Evolutionary conservation across 306 rosid species (phyloP), one percentile per base, ranked within the genome.

Genomic region (Delonix regia): DNA sequence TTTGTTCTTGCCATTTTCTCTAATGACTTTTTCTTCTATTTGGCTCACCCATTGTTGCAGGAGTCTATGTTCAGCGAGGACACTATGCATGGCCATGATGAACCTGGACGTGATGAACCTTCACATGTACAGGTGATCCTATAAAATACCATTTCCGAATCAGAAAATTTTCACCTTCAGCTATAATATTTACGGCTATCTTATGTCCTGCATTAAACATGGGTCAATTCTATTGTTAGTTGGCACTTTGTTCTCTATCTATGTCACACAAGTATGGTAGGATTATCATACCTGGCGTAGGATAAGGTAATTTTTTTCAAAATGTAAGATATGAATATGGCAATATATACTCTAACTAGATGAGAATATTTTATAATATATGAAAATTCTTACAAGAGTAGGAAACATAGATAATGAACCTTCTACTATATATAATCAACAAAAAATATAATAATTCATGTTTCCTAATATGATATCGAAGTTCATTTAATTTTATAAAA

Each of bases 41-140:
- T 47, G 77, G 81, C 49, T 77, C 48, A 62, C 67, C 52, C 65
- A 39, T 74, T 51, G 15, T 69, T 83, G 80, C 89, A 94, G 98
- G 92, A 88, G 34, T 69, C 87, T 44, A 48, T 76, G 83, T 81
- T 85, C 75, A 81, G 65, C 48, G 47, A 67, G 76, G 77, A 77
- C n/a, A 33, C 18, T 47, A 1, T 1, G 30, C 55, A 65, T 64
- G 85, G 83, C 57, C 68, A 61, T 59, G 79, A 82, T 76, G 74
- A 73, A 79, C 74, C 76, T 75, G 77, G 65, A 56, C 82, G 78
- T 65, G 85, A 82, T 51, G 90, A 81, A 66, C 88, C 83, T 63
- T 82, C 87, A 71, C 75, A 83, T 78, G 25, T 56, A 55, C 88
- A 89, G 99, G 99, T 94, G 81, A 84, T 74, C 36, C 79, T 77